phyloP scores from a whole-genome alignment of 192 early-diverging fungal species.

The Podila minutissima region DNA sequence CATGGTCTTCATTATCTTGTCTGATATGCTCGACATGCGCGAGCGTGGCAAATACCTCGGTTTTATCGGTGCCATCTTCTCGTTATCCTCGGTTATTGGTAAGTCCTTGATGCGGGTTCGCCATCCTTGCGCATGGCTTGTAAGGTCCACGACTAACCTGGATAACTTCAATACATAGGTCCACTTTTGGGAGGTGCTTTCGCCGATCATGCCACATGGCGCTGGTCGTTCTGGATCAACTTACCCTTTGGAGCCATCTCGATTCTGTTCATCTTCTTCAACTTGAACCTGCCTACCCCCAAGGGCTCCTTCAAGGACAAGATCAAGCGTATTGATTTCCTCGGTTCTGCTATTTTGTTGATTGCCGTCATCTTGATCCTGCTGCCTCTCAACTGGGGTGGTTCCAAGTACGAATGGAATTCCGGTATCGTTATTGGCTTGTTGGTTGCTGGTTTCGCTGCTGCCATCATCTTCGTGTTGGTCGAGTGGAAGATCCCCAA shows the following conservation, averaged over 20 bases:
- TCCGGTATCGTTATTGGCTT: slow-evolving; percentile 63
- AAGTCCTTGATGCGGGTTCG: too few species aligned
- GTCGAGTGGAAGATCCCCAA: slow-evolving; percentile 65
- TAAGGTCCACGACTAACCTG: too few species aligned
- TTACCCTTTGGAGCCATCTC: slow-evolving; percentile 54
- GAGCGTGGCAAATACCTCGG: slow-evolving; percentile 73
- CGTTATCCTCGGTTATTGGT: slow-evolving; percentile 61
- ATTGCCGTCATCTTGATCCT: slow-evolving; percentile 62
- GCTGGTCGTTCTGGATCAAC: slow-evolving; percentile 78
- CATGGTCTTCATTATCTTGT: slow-evolving; percentile 74
- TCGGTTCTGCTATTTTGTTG: slow-evolving; percentile 65
- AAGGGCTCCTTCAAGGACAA: slow-evolving; percentile 57
- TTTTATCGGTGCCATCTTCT: slow-evolving; percentile 66
- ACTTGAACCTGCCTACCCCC: slow-evolving; percentile 60
- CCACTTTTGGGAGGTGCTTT: slow-evolving; percentile 77
- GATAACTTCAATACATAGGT: slow-evolving; percentile 44
- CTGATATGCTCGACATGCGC: slow-evolving; percentile 74
- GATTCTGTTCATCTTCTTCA: slow-evolving; percentile 50
- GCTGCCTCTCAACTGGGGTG: slow-evolving; percentile 72
- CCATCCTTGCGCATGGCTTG: too few species aligned
- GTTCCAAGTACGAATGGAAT: slow-evolving; percentile 67
- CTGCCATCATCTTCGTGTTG: slow-evolving; percentile 55
- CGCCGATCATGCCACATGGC: slow-evolving; percentile 71
- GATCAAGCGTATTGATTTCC: slow-evolving; percentile 67
- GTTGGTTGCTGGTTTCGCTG: slow-evolving; percentile 59